Evolutionary conservation across 116 monocot species (phyloP).

Genomic region (Iris pallida): DNA sequence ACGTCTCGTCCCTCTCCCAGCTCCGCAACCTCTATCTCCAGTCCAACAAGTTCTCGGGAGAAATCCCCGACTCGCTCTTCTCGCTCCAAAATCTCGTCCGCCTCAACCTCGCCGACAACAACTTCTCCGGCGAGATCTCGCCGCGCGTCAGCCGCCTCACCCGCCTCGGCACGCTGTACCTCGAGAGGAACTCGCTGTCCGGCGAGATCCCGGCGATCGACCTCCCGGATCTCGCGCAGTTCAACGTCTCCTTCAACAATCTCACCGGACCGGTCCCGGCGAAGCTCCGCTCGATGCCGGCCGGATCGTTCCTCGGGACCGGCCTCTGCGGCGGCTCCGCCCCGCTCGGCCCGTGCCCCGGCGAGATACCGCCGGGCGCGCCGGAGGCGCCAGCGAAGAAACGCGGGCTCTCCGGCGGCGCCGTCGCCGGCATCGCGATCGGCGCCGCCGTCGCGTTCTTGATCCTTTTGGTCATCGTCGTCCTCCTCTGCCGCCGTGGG

Average conservation of each 20-base stretch:
- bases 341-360: constrained; percentile 45
- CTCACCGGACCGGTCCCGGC: constrained; percentile 57
- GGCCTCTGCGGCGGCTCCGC: constrained; percentile 42
- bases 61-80: constrained; percentile 18
- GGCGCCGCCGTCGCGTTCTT: constrained; percentile 11
- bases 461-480: constrained; percentile 11
- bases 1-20: constrained; percentile 13
- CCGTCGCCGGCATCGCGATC: constrained; percentile 39
- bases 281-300: constrained; percentile 7
- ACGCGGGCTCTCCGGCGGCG: constrained; percentile 38
- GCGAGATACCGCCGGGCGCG: constrained; percentile 11
- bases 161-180: constrained; percentile 21
- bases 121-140: constrained; percentile 28
- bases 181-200: constrained; percentile 27
- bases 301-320: constrained; percentile 19
- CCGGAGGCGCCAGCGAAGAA: neutral
- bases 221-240: constrained; percentile 20
- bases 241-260: constrained; percentile 68
- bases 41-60: constrained; percentile 27
- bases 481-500: constrained; percentile 12
- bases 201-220: constrained; percentile 32
- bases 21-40: constrained; percentile 30
- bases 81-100: constrained; percentile 22
- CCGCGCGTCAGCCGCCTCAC: constrained; percentile 17
- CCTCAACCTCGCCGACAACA: constrained; percentile 31